Conservation (phyloP, 2,329 filamentous ascomycete genomes). For the Fusarium sp. region DNA sequence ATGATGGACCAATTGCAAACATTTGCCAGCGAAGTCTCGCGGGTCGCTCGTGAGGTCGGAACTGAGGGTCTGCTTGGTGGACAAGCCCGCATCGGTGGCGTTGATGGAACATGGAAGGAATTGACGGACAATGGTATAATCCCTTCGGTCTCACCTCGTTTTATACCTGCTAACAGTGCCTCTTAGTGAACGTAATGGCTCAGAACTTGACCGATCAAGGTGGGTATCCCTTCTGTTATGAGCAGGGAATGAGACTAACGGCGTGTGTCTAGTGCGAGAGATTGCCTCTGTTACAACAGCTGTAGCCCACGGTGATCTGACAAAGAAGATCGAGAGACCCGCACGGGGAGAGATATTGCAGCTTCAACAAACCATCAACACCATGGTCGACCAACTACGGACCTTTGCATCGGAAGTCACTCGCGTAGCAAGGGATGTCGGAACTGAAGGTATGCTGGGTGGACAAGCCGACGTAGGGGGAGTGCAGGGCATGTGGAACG, state of each 20-base stretch:
- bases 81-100: conserved; percentile 92
- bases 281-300: conserved; percentile 88
- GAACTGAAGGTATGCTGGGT: conserved; percentile 84
- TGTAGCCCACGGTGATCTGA: conserved; percentile 84
- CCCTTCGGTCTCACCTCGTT: neutral
- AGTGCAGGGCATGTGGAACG: conserved; percentile 90
- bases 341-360: conserved; percentile 86
- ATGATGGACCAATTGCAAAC: conserved; percentile 99
- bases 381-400: conserved; percentile 87
- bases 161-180: conserved; percentile 20
- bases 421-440: conserved; percentile 84
- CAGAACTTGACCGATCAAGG: conserved; percentile 84
- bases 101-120: conserved; percentile 98
- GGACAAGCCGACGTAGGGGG: conserved; percentile 87
- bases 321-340: conserved; percentile 85
- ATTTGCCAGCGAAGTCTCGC: conserved; percentile 95
- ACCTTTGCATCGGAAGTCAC: conserved; percentile 89
- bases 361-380: conserved; percentile 88
- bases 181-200: conserved; percentile 82
- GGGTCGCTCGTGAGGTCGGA: conserved; percentile 93
- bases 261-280: conserved; percentile 71
- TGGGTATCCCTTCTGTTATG: conserved; percentile 43
- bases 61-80: conserved; percentile 95
- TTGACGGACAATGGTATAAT: conserved; percentile 82
- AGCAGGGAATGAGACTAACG: conserved; percentile 20